Evolutionary conservation across 257 asterid species (phyloP), one percentile per base, ranked within the genome.

Genomic region (Scutellaria galericulata): DNA sequence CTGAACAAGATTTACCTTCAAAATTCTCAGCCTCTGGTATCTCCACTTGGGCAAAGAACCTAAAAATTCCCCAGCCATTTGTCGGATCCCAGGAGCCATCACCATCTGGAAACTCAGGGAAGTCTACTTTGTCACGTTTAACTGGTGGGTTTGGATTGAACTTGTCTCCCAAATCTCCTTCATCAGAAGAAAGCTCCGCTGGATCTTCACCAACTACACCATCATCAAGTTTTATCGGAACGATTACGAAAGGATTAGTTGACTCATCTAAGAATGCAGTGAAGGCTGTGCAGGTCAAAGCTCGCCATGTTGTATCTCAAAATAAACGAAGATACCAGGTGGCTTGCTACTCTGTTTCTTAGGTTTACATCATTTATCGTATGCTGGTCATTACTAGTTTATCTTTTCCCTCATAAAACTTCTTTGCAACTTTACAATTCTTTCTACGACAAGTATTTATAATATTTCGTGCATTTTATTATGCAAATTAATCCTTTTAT

Each of bases 241-340:
- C 96, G 72, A 83, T 95, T 77, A 90, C 96, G 6, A 95, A 87
- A 85, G 99, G 99, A 76, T 64, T 92, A 52, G 96, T 95, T 67
- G 99, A 95, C 81, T 74, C 98, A 57, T 95, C 99, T 15, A 95
- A 88, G 78, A 92, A 81, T 48, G 99, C 99, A 18, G 98, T 90
- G 82, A 95, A 90, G 77, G 99, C 97, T 64, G 99, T 95, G 60
- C 93, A 87, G 82, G 98, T 92, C 66, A 95, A 90, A 84, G 99
- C 99, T 69, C 96, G 99, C 39, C 99, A 95, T 78, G 99, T 64
- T 77, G 99, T 95, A 39, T 95, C 99, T 70, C 99, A 95, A 78
- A 95, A 95, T 77, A 95, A 95, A 78, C 87, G 99, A 85, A 88
- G 99, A 92, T 95, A 92, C 76, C 99, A 95, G 98, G 99, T 95